Base-by-base conservation (phyloP, 2,329 filamentous ascomycete genomes). In the Iodosphaeria phyllophila region DNA sequence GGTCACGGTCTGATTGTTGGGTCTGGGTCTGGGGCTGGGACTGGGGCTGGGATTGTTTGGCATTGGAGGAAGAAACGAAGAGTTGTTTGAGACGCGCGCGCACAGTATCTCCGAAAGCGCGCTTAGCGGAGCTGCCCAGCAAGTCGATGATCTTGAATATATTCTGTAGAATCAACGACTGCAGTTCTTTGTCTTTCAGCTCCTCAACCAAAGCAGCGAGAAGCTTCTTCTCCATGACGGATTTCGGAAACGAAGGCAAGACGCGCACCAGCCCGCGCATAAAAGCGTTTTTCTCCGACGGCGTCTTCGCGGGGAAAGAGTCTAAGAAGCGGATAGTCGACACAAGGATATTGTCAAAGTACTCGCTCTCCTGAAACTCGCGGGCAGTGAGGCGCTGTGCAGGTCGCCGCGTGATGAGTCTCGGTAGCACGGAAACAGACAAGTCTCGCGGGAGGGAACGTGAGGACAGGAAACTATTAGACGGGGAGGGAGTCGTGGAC, bases 241-340 rank as follows among this genome's bases (percentile, higher is more conserved):
- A 82, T 33, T 78, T 82, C 3, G 89, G 89, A 40, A 98, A 98
- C 17, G 89, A 89, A 0, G 79, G 75, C 28, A 98, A 52, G 8
- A 98, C 83, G 26, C 82, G 76, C 35, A 75, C 73, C 7, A 98
- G 56, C 0, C 89, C 89, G 27, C 82, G 71, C 64, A 98, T 68
- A 45, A 98, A 98, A 29, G 83, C 74, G 5, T 75, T 64, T 46
- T 98, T 98, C 43, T 98, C 89, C 32, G 70, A 78, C 0, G 79
- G 64, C 2, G 83, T 92, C 53, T 98, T 98, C 17, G 80, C 79
- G 0, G 89, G 86, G 30, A 98, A 69, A 0, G 74, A 67, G 39
- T 98, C 89, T 14, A 98, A 57, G 42, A 98, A 98, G 8, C 89
- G 78, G 32, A 98, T 92, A 0, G 89, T 93, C 0, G 84, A 92